Evolutionary conservation across 2,329 filamentous ascomycete species (phyloP).

Genomic region (Paracorniculantispora psalliotae): DNA sequence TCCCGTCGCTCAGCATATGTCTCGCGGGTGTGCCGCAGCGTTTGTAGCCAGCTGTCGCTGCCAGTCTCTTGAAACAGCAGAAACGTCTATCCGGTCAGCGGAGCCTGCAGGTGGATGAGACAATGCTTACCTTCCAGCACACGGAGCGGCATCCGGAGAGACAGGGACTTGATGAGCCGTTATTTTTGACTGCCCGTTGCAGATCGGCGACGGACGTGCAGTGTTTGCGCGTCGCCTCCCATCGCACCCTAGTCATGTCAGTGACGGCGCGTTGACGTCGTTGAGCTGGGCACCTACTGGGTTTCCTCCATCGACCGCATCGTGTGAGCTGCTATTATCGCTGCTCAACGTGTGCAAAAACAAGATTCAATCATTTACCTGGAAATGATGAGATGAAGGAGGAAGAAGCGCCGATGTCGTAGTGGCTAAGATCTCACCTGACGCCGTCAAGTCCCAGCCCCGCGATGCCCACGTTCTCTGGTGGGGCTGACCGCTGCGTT

Average conservation of each 20-base stretch:
- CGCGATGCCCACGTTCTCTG: background rate
- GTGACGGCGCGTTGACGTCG: slow-evolving; percentile 11
- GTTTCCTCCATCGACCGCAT: slow-evolving; percentile 37
- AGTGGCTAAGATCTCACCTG: slow-evolving; percentile 5
- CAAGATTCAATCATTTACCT: background rate
- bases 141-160: slow-evolving; percentile 73
- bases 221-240: slow-evolving; percentile 58
- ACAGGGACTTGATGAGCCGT: slow-evolving; percentile 58
- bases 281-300: slow-evolving; percentile 25
- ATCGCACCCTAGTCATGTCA: slow-evolving; percentile 53
- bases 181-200: slow-evolving; percentile 57
- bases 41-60: slow-evolving; percentile 61
- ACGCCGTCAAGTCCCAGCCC: slow-evolving; percentile 4
- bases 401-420: background rate
- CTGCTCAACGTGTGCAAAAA: background rate
- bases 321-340: background rate
- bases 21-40: slow-evolving; percentile 62
- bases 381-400: background rate
- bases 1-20: slow-evolving; percentile 68
- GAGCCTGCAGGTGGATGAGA: background rate
- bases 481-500: slow-evolving; percentile 5
- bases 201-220: slow-evolving; percentile 56
- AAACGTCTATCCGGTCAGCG: slow-evolving; percentile 57
- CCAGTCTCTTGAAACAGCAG: slow-evolving; percentile 68
- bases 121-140: slow-evolving; percentile 72